Conservation (phyloP, 371 early-diverging fungal species). For the Rhizopus delemar region DNA sequence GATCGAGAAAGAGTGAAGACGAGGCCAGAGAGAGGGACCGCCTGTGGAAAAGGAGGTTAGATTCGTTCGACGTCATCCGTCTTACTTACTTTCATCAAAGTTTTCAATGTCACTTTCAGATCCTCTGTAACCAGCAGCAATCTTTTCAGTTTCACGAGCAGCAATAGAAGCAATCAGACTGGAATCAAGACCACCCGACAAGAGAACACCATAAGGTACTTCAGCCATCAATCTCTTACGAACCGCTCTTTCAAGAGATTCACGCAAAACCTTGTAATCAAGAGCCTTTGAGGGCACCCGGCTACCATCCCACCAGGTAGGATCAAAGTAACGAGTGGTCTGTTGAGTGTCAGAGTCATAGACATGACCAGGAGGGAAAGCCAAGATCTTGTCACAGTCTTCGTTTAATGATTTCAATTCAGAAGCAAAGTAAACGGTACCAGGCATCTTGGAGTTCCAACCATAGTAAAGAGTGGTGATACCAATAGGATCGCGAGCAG, state of each 20-base stretch:
- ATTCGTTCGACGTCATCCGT: not conserved
- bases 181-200: constrained; percentile 94
- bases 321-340: constrained; percentile 85
- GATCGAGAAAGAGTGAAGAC: constrained; percentile 94
- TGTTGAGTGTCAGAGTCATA: constrained; percentile 78
- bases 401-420: constrained; percentile 94
- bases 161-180: constrained; percentile 93
- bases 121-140: constrained; percentile 32
- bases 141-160: constrained; percentile 74
- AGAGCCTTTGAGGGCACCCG: constrained; percentile 56
- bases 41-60: constrained; percentile 24
- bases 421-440: constrained; percentile 87
- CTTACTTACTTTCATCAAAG: constrained; percentile 72
- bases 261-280: constrained; percentile 73
- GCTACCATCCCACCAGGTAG: constrained; percentile 82
- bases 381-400: constrained; percentile 91
- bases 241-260: constrained; percentile 81
- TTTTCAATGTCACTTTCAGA: constrained; percentile 51
- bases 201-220: constrained; percentile 95
- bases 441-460: constrained; percentile 78
- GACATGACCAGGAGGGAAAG: constrained; percentile 94
- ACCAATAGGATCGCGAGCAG: constrained; percentile 95
- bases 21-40: constrained; percentile 72
- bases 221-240: constrained; percentile 96
- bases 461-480: constrained; percentile 97